Base-by-base conservation (phyloP, 202 grass and related monocot species). In the Musa balbisiana region DNA sequence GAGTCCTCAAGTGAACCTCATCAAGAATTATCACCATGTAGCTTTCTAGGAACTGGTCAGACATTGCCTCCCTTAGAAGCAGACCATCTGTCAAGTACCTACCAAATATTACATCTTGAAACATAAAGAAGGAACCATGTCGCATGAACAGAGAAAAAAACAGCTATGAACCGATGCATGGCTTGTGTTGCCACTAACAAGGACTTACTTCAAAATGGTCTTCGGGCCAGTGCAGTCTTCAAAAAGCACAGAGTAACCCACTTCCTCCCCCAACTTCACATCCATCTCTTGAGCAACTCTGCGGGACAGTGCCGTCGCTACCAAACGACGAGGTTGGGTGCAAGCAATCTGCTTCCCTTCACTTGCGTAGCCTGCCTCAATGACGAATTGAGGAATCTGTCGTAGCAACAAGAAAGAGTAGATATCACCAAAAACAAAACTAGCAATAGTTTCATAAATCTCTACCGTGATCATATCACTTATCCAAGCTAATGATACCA, bases 61-160 rank as follows among this genome's bases (percentile, higher is more conserved):
- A 79, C 29, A 79, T n/a, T 62, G 27, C 25, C 69, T 79, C 66
- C 52, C 66, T 70, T 51, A 79, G 53, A 62, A 79, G 77, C 53
- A 79, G 19, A 50, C 77, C 77, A 51, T 79, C 77, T 1, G 77
- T 79, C 51, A 79, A 14, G n/a, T 79, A 79, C 77, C 77, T 79
- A 79, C 1, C 29, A 56, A 17, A 71, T 24, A 14, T 16, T 23
- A 29, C 21, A 10, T 67, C 53, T 33, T 22, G 5, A 13, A 67
- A 43, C 15, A 29, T 67, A 17, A 67, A 33, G 17, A 24, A 43
- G 9, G 64, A 43, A 29, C 9, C 64, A 15, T 67, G 24, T 15
- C 16, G 24, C 64, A 67, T 33, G 33, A 66, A 66, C 25, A 67
- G 24, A 67, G 64, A 67, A 26, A 67, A 5, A 67, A 15, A 16